Base-by-base conservation (phyloP, 768 basidiomycete species). In the Imleria badia region DNA sequence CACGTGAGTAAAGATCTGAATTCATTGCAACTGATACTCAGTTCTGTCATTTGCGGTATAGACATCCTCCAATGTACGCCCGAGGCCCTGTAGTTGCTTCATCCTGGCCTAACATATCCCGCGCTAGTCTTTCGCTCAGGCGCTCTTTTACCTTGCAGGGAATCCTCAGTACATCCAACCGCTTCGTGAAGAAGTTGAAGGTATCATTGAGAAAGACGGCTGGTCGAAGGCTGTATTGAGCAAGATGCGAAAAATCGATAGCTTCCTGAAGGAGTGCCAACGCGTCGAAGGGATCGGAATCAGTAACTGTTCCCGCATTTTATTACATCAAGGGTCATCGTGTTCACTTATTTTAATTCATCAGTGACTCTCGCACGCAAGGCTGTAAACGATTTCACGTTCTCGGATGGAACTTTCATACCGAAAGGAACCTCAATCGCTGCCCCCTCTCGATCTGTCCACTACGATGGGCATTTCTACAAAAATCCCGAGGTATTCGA, bases 321-420 rank as follows among this genome's bases (percentile, higher is more conserved):
- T 2, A 17, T 29, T 39, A 14, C 2, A 20, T 20, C 5, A 6
- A 15, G 3, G 13, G 8, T 22, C 23, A 5, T 14, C 23, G 1
- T 58, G 40, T 23, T 41, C 36, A 11, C 35, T n/a, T n/a, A n/a
- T n/a, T n/a, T 8, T 5, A 20, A 29, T 47, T 20, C 8, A 11
- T 3, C 48, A 72, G 71, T 69, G 39, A 51, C 54, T 53, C 49
- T 77, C 54, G 44, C 48, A 6, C 73, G 75, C 36, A 67, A 63
- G 44, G 72, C 69, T 2, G 43, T 70, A 41, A 66, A 65, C 34
- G 65, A 71, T 38, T 60, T 69, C 58, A 73, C 69, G 5, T 67
- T 78, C 48, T 73, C 74, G 0, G 72, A 77, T 48, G 76, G 73
- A 14, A 73, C 49, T 0, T 43, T 54, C n/a, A 31, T 51, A 36